Base-by-base conservation (phyloP, 768 basidiomycete species). In the Auriscalpium vulgare region DNA sequence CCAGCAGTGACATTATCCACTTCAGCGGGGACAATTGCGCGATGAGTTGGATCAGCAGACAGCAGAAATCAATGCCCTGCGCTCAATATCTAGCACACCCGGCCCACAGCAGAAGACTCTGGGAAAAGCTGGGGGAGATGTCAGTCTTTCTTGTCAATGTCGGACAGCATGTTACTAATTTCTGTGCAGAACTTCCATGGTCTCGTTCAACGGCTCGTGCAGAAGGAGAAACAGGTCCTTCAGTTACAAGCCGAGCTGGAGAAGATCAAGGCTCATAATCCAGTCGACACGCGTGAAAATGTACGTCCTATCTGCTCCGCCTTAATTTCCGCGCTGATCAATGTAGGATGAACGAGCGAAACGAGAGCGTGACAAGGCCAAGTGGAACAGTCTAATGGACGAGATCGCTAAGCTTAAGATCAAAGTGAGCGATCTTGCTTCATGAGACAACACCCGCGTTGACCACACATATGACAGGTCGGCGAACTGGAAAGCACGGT, bases 221-320 rank as follows among this genome's bases (percentile, higher is more conserved):
- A 84, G 66, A 93, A 92, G 67, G 93, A 97, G 72, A 91, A 88
- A 63, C 83, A 93, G 68, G 88, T 91, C 1, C 66, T 82, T 2
- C 82, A 85, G 54, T 76, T 95, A 1, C 84, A 85, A 65, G 77
- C 77, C 4, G 87, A 93, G 64, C 69, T 94, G 17, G 86, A 85
- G 54, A 75, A 77, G 16, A 69, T 84, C 60, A 83, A 79, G 61
- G 71, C 74, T 5, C 78, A 82, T 66, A 81, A 79, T 66, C 82
- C 81, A 5, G 68, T 62, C 23, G 85, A 86, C 49, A 68, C 68
- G 1, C 73, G 78, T 23, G 87, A 89, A 59, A 76, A 77, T 43
- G 88, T 90, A 62, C 51, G 84, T 66, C 7, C 3, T 11, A 14
- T 6, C 40, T 37, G 55, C 48, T 35, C 34, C 34, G 29, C 44